phyloP scores from a whole-genome alignment of 805 yeast genomes.

The Metschnikowia rubicola region DNA sequence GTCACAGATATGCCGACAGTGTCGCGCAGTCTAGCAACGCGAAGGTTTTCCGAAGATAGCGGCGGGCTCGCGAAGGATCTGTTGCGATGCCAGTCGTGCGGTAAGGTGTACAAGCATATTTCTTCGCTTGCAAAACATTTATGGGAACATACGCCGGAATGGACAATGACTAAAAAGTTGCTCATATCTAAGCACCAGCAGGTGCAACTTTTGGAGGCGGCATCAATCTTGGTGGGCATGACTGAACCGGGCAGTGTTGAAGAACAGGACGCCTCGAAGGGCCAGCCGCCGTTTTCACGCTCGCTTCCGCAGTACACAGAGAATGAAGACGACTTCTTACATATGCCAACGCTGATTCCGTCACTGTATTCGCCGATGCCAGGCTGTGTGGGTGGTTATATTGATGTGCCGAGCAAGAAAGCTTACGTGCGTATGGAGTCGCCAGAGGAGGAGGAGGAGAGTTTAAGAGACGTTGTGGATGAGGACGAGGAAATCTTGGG shows the following conservation, averaged over 20 bases:
- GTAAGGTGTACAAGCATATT: constrained; percentile 86
- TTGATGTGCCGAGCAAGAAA: constrained; percentile 18
- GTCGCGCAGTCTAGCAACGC: constrained; percentile 17
- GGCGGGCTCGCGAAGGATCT: constrained; percentile 82
- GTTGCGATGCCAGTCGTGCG: constrained; percentile 85
- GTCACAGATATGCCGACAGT: constrained; percentile 6
- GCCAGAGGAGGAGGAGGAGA: constrained; percentile 14
- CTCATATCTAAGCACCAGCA: constrained; percentile 85
- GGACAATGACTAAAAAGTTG: constrained; percentile 82
- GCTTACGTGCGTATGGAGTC: constrained; percentile 5
- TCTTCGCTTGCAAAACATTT: constrained; percentile 83
- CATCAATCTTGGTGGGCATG: constrained; percentile 74
- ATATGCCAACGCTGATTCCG: constrained; percentile 35
- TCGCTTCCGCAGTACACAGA: constrained; percentile 19
- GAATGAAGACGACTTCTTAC: constrained; percentile 37
- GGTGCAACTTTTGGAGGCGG: constrained; percentile 77
- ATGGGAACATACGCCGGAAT: constrained; percentile 94
- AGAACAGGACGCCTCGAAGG: constrained; percentile 5
- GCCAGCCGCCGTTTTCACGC: constrained; percentile 20
- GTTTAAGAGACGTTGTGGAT: constrained; percentile 7
- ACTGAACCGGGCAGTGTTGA: constrained; percentile 36
- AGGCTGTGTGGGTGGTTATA: constrained; percentile 20
- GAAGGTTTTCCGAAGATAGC: constrained; percentile 83
- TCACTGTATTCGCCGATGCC: constrained; percentile 20
- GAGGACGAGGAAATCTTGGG: constrained; percentile 19